Conservation (phyloP, 495 filamentous ascomycete species). For the Aspergillus affinis region DNA sequence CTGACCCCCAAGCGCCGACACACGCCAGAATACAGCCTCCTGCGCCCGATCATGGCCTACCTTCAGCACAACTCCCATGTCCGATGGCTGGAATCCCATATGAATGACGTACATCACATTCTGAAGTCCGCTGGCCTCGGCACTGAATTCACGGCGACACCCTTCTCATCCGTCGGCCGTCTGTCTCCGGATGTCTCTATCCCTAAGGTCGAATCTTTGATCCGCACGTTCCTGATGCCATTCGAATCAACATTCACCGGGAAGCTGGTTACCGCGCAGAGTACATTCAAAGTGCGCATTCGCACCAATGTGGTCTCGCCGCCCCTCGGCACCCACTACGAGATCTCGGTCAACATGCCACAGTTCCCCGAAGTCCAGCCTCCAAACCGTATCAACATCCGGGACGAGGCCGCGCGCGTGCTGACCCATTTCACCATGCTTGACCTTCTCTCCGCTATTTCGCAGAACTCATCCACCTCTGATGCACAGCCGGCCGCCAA, state of each 20-base stretch:
- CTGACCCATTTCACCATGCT: slow-evolving; percentile 41
- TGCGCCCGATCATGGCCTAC: slow-evolving; percentile 65
- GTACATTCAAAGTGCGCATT: slow-evolving; percentile 45
- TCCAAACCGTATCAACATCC: slow-evolving; percentile 35
- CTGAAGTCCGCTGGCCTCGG: slow-evolving; percentile 43
- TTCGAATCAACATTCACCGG: slow-evolving; percentile 45
- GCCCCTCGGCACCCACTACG: slow-evolving; percentile 47
- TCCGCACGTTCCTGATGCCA: slow-evolving; percentile 40
- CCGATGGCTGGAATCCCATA: slow-evolving; percentile 34
- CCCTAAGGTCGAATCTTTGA: slow-evolving; percentile 37
- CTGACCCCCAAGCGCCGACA: slow-evolving; percentile 50
- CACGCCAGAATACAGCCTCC: slow-evolving; percentile 55
- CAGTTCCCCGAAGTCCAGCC: slow-evolving; percentile 36
- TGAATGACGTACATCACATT: slow-evolving; percentile 36
- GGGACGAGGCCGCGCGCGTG: slow-evolving; percentile 37
- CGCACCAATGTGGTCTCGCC: slow-evolving; percentile 44
- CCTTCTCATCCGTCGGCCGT: slow-evolving; percentile 30
- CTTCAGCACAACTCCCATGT: slow-evolving; percentile 57
- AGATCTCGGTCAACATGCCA: slow-evolving; percentile 41
- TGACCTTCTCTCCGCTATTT: slow-evolving; percentile 36
- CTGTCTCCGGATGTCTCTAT: slow-evolving; percentile 3
- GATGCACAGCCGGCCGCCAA: slow-evolving; percentile 1
- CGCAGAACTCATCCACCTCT: slow-evolving; percentile 11
- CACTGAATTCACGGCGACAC: slow-evolving; percentile 30
- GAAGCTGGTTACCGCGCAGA: slow-evolving; percentile 31